Evolutionary conservation across 176 grass and related monocot species (phyloP).

Genomic region (Secale cereale): DNA sequence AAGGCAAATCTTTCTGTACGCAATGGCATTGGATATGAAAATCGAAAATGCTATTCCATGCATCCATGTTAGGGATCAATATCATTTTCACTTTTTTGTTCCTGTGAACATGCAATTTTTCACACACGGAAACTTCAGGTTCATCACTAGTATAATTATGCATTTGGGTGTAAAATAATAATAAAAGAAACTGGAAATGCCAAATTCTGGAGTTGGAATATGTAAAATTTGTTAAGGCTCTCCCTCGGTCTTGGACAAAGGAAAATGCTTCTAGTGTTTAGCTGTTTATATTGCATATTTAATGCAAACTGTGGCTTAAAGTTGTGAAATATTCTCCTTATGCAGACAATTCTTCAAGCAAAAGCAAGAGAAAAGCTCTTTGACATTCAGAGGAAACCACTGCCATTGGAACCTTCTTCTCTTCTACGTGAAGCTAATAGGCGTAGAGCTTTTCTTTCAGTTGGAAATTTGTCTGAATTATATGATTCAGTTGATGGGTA

Average conservation of each 20-base stretch:
- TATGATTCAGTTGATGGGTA: constrained; percentile 80
- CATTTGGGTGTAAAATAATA: constrained; percentile 1
- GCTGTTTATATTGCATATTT: constrained; percentile 15
- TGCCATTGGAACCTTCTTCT: constrained; percentile 89
- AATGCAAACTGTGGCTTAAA: constrained; percentile 32
- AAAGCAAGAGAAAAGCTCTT: constrained; percentile 91
- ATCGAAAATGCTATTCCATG: neutral
- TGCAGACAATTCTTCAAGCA: constrained; percentile 87
- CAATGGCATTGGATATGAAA: constrained; percentile 3
- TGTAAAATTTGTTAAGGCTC: neutral
- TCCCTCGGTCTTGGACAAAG: neutral
- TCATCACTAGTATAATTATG: neutral
- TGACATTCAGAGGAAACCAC: constrained; percentile 84
- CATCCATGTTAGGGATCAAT: neutral
- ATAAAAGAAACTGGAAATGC: neutral
- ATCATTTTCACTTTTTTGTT: neutral
- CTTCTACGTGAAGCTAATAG: constrained; percentile 95
- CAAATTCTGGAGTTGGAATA: neutral
- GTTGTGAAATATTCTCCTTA: constrained; percentile 27
- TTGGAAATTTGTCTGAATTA: constrained; percentile 89
- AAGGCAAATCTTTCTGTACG: neutral
- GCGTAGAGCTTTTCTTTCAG: constrained; percentile 92
- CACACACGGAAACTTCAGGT: constrained; percentile 12
- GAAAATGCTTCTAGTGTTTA: constrained; percentile 4
- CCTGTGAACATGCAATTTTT: neutral